Base-by-base conservation (phyloP, 2,329 filamentous ascomycete species). In the Cladosporium sp. region DNA sequence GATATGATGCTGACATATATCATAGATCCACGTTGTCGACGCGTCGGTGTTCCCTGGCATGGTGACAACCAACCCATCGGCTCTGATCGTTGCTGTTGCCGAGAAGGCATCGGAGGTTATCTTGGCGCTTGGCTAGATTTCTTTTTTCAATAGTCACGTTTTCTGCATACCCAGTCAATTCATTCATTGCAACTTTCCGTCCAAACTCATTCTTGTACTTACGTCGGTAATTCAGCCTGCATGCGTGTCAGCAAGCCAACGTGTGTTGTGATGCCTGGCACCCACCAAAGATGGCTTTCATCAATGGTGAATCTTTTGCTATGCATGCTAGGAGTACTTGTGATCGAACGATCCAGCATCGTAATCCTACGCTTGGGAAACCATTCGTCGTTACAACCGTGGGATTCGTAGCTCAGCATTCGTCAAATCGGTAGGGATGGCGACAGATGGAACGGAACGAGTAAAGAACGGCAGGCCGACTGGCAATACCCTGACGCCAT, bases 1-100 rank as follows among this genome's bases (percentile, higher is more conserved):
- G 15, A n/a, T 52, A 8, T 15, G 4, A 36, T 58, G 52, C 51
- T 64, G 32, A 64, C 52, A 28, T n/a, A 21, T 14, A 7, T 14
- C 15, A 24, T 44, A 65, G 63, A 79, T 90, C 58, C 90, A 88
- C 71, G 85, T 90, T 14, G 86, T 91, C 4, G 88, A 91, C 71
- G 88, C 86, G 0, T 86, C 85, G 67, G 87, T 91, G 71, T 89
- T 90, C 79, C 88, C 89, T 0, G 89, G 89, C 68, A 85, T 90
- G 71, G 83, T 88, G 2, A 88, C 87, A 0, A 87, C 88, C 21
- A 92, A 92, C 77, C 90, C 89, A 1, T 85, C 86, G 57, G 84
- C 87, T 1, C 84, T 87, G 51, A 86, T 90, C 70, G 87, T 90
- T 74, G 82, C 87, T 44, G 87, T 84, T 21, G 85, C 88, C n/a